These are phyloP conservation scores for Yarrowia keelungensis DNA, from an alignment of 805 yeast genomes.

Conservation along the genomic window DNA sequence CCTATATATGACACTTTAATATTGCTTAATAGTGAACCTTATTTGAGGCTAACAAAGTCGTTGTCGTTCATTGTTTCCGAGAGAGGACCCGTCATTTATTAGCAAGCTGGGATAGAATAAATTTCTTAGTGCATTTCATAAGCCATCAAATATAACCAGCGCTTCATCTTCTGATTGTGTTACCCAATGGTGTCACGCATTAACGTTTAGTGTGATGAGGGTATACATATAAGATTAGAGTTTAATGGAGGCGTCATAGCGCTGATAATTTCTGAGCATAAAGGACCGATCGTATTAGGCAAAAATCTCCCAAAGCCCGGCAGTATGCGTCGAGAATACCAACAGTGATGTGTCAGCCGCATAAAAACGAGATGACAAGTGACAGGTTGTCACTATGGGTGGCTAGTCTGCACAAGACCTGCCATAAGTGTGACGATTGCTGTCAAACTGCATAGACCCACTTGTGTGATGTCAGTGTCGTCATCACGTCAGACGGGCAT, in stretches of 20 bases:
- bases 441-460: slow-evolving; percentile 6
- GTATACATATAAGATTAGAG: not conserved
- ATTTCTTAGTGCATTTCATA: too few relatives aligned
- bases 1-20: slow-evolving; percentile 17
- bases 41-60: not conserved
- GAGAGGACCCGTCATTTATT: too few relatives aligned
- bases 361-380: not conserved
- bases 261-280: not conserved
- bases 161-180: too few relatives aligned
- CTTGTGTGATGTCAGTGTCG: not conserved
- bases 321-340: not conserved
- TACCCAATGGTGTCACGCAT: too few relatives aligned
- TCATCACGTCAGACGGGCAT: too few relatives aligned
- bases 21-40: slow-evolving; percentile 19
- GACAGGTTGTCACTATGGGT: not conserved
- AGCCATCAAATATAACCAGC: too few relatives aligned
- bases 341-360: slow-evolving; percentile 12
- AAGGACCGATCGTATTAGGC: slow-evolving; percentile 5
- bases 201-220: slow-evolving; percentile 14
- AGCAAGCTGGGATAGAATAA: too few relatives aligned
- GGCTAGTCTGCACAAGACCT: not conserved
- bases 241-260: slow-evolving; percentile 21
- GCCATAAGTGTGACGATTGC: not conserved
- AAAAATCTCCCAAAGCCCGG: slow-evolving; percentile 24
- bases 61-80: too few relatives aligned